Evolutionary conservation across 139 green algal species (phyloP), one percentile per base, ranked within the genome.

Genomic region (Edaphochlamys debaryana): DNA sequence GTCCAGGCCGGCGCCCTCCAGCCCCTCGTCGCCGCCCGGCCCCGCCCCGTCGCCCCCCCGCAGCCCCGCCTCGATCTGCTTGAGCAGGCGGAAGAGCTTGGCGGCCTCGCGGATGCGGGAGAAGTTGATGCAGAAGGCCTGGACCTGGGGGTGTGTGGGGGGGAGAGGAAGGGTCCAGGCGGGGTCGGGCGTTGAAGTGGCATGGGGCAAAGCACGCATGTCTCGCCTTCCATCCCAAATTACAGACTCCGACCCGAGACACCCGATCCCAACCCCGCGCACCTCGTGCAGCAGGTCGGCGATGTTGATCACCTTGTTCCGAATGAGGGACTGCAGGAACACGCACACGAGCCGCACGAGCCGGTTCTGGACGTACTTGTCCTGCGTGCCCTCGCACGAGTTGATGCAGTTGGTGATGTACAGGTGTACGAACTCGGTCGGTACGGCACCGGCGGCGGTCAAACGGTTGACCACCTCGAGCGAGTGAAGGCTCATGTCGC

Each of bases 401-500:
- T 63, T 64, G 77, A 98, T 97, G 90, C 95, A 98, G 88, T 95
- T 94, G 68, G 90, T 90, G 85, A 98, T 96, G 91, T 97, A 98
- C n/a, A 91, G 85, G 80, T 97, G 92, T 40, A 98, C 87, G 68
- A 97, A 97, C 29, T 96, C 93, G 40, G 88, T 77, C 4, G 95
- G 94, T 66, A 98, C 80, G 32, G 92, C 64, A 6, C 77, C 64
- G 4, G 69, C 80, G 29, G 87, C 87, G 23, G 94, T 95, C 41
- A 98, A 87, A 25, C 93, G 87, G 88, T 96, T 97, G 23, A 98
- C 94, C n/a, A 98, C 95, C 87, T 98, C 95, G 92, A 98, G 95
- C 64, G 78, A 90, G 89, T 98, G 95, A 60, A 98, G 84, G 67
- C 79, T 93, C 89, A 98, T 90, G 34, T 93, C 89, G 82, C 94